Base-by-base conservation (phyloP, 2,329 filamentous ascomycete genomes). In the Neospermospora avenae region DNA sequence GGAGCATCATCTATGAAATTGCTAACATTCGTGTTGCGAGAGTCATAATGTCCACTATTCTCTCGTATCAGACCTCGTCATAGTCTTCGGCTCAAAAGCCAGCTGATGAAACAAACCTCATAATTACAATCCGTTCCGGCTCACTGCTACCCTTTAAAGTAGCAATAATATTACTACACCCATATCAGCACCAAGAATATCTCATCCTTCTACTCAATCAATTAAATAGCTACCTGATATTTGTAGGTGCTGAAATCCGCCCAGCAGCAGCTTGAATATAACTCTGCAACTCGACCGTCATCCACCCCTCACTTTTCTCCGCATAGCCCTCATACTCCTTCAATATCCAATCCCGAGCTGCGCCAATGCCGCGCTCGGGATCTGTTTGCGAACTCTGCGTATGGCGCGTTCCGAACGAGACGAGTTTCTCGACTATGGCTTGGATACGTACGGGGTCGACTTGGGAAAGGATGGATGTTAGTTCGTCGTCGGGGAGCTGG, bases 11-110 rank as follows among this genome's bases (percentile, higher is more conserved):
- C 74, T 14, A 75, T 76, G 63, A 79, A 83, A 69, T 85, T 77
- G 54, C 80, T 70, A 0, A 80, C 69, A 62, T 85, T 76, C 1
- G 78, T 77, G 2, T 78, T 75, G 13, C 82, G 75, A 55, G 75
- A 79, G 65, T 85, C 82, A 68, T 84, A 84, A 65, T 84, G 81
- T 0, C 81, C 82, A 2, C 79, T 80, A 28, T 82, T 76, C 2
- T 34, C 22, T 31, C 16, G 3, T 18, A 8, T 52, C 18, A 44
- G 46, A 22, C 2, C n/a, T 1, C n/a, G 16, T 5, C n/a, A 22
- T 18, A 51, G n/a, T 16, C 35, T 1, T 31, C 28, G 28, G 5
- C 11, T 31, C 28, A 2, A 31, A 31, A 31, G 28, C 28, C 28
- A 31, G 28, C 5, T n/a, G 46, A 20, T 28, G 14, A 20, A 28